These are phyloP conservation scores for Panaeolus papilionaceus DNA, from an alignment of 768 basidiomycete genomes.

Conservation along the genomic window DNA sequence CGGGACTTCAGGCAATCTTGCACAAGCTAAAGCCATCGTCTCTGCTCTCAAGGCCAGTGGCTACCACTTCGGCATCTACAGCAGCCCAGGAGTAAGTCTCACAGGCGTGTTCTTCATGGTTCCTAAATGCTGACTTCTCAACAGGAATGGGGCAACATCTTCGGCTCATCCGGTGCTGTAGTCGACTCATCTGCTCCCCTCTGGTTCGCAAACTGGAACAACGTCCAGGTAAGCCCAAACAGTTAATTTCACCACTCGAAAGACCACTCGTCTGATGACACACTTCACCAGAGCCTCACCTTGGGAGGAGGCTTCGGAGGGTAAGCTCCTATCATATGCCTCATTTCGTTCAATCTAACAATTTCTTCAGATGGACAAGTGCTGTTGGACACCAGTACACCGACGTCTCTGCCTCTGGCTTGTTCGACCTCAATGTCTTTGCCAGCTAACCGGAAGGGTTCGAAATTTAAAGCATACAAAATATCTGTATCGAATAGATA, in stretches of 20 bases:
- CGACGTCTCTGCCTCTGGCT: slow-evolving; percentile 1
- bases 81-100: slow-evolving; percentile 5
- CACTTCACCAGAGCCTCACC: background rate
- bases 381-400: slow-evolving; percentile 9
- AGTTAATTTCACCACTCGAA: no score
- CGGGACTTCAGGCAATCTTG: slow-evolving; percentile 2
- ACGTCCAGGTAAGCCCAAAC: background rate
- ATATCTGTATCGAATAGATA: background rate
- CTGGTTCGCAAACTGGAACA: slow-evolving; percentile 11
- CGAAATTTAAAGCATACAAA: background rate
- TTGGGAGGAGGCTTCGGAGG: slow-evolving; percentile 3
- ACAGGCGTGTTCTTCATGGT: background rate
- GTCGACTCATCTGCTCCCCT: background rate
- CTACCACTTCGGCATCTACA: background rate
- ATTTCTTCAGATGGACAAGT: background rate
- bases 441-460: background rate
- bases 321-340: background rate
- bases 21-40: background rate
- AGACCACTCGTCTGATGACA: background rate
- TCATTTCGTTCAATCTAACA: background rate
- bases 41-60: background rate
- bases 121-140: background rate
- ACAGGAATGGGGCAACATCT: slow-evolving; percentile 10
- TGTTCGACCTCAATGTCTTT: slow-evolving; percentile 6
- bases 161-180: background rate